Evolutionary conservation across 2,329 filamentous ascomycete species (phyloP).

Genomic region (Diaporthe capsici): DNA sequence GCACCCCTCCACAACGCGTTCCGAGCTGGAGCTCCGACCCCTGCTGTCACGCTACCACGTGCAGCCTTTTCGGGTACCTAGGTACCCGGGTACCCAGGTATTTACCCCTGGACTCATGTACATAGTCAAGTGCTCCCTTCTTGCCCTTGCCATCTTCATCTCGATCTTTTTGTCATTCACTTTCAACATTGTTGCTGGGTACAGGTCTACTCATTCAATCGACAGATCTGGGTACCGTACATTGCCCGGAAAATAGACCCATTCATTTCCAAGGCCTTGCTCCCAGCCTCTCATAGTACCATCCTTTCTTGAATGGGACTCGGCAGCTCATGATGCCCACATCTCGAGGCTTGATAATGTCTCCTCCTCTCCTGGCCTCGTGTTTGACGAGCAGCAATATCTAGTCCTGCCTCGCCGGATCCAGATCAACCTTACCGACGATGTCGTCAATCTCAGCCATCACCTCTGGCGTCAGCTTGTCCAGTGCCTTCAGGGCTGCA

Average conservation of each 20-base stretch:
- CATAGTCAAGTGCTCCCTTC: background rate
- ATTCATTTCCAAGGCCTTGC: background rate
- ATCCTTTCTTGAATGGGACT: background rate
- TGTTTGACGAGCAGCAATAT: no score
- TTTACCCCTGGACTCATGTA: background rate
- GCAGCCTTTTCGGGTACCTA: background rate
- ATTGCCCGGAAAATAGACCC: background rate
- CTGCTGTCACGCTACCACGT: conserved; percentile 31
- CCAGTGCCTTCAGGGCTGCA: conserved; percentile 64
- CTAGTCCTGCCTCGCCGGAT: conserved; percentile 47
- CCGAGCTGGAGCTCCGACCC: background rate
- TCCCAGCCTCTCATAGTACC: background rate
- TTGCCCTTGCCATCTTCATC: background rate
- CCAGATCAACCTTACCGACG: conserved; percentile 48
- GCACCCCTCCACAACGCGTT: background rate
- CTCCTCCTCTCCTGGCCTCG: background rate
- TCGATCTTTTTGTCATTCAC: background rate
- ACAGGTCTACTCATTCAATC: background rate
- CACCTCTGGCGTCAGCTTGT: conserved; percentile 71
- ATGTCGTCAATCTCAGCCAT: conserved; percentile 69
- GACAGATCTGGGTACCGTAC: background rate
- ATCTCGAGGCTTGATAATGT: no score
- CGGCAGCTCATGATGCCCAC: background rate
- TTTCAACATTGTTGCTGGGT: background rate
- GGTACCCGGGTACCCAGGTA: background rate